Evolutionary conservation across 2,329 filamentous ascomycete species (phyloP), one percentile per base, ranked within the genome.

Genomic region (Calycina herbarum): DNA sequence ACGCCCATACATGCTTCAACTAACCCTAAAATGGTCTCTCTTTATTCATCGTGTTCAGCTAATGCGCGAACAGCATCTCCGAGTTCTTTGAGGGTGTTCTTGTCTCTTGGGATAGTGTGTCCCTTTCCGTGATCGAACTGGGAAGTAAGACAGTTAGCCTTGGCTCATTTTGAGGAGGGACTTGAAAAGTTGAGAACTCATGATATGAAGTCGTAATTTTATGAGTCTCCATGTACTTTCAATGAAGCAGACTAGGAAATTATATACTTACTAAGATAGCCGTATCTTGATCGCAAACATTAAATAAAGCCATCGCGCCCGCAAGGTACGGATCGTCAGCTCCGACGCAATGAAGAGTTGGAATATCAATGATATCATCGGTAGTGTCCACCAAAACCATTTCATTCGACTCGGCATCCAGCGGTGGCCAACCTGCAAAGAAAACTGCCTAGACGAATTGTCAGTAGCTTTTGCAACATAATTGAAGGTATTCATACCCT

Each of bases 61-160:
- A 51, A 24, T 24, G n/a, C n/a, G 45, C 45, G 45, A 24, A 73
- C 63, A 15, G 64, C 68, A 10, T 70, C 68, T 10, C 71, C 70
- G 5, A 79, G 68, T 62, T 79, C 77, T 10, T 69, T 67, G 17
- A 77, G 58, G 1, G 74, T 77, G 33, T 70, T 68, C 24, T 69
- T 69, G 66, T 85, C 83, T 67, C 85, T 78, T 0, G 87, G 86
- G 4, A 89, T 77, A 0, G 85, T 88, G 72, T 89, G 87, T 0
- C 86, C 87, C 71, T 88, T 88, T 4, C 85, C 86, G 68, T 88
- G 86, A 69, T 89, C 86, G 67, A 89, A 89, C 45, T 51, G 17
- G 20, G 20, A 51, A 3, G n/a, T 10, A 7, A 11, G 3, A 51
- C 3, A 1, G 4, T 51, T 24, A 51, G 45, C 45, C 20, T 24